Evolutionary conservation across 139 green algal genomes (phyloP).

Genomic region (Coccomyxa sp.): DNA sequence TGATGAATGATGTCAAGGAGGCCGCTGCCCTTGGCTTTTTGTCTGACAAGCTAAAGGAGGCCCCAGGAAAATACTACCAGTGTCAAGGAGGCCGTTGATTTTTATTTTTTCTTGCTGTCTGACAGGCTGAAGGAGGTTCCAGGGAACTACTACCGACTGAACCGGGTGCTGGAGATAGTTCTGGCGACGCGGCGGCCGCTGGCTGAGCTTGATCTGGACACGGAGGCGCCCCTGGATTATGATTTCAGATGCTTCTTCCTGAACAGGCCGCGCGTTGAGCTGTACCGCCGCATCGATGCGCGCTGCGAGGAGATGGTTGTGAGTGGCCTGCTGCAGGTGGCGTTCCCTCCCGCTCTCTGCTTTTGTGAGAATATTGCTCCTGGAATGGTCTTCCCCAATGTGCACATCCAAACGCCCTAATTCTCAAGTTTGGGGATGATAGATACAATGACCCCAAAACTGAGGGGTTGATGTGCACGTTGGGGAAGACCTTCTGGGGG

Average conservation of each 20-base stretch:
- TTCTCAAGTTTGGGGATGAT: too few species aligned
- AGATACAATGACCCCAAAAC: too few species aligned
- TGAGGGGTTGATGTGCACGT: too few species aligned
- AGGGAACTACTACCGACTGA: constrained; percentile 92
- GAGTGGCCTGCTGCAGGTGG: constrained; percentile 33
- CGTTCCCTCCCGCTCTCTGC: neutral
- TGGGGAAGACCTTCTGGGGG: too few species aligned
- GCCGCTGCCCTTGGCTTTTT: neutral
- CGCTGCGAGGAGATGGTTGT: constrained; percentile 79
- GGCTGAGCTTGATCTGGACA: constrained; percentile 28
- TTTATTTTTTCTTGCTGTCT: neutral
- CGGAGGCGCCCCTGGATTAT: constrained; percentile 36
- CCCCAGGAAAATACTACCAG: too few species aligned
- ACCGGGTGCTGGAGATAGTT: constrained; percentile 71
- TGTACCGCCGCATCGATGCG: constrained; percentile 71
- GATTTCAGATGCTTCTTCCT: constrained; percentile 81
- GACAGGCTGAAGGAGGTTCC: constrained; percentile 53
- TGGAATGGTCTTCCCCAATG: neutral
- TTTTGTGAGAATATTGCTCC: neutral
- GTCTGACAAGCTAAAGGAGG: neutral
- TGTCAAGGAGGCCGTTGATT: too few species aligned
- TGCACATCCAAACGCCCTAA: neutral
- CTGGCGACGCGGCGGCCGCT: constrained; percentile 38
- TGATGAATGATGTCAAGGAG: too few species aligned
- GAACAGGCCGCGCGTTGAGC: constrained; percentile 50